A percentile compares a stretch with the other conserved stretches of the same genome.
These are phyloP conservation scores for Cercophora sp. DNA, from an alignment of 495 filamentous ascomycete species.

Conservation along the genomic window DNA sequence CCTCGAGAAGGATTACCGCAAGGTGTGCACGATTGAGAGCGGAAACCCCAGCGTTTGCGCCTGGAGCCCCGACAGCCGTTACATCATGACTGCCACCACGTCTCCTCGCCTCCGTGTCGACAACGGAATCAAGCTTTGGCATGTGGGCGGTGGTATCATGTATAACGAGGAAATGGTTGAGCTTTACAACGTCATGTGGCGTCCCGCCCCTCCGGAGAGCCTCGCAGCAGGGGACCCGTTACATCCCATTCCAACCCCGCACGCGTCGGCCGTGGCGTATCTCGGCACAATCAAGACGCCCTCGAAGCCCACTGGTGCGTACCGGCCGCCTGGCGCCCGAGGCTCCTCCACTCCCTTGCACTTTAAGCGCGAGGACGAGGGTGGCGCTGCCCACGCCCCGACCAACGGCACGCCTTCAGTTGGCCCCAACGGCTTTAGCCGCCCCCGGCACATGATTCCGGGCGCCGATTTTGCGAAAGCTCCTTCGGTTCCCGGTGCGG, in stretches of 20 bases:
- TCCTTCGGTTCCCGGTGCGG: constrained; percentile 72
- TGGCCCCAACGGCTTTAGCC: constrained; percentile 75
- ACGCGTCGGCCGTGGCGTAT: constrained; percentile 78
- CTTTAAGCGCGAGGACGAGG: constrained; percentile 97
- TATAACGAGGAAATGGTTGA: constrained; percentile 93
- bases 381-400: constrained; percentile 78
- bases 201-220: constrained; percentile 60
- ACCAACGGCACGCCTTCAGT: constrained; percentile 70
- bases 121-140: constrained; percentile 94
- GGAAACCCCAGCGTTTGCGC: constrained; percentile 92
- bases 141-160: constrained; percentile 84
- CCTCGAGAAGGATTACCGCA: constrained; percentile 82
- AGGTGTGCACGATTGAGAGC: constrained; percentile 90
- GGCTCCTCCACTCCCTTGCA: constrained; percentile 83
- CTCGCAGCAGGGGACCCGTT: constrained; percentile 70
- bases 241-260: constrained; percentile 71
- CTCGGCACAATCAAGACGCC: constrained; percentile 84
- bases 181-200: constrained; percentile 89
- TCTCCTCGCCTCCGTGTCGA: constrained; percentile 92
- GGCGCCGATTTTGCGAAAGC: constrained; percentile 48
- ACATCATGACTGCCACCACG: constrained; percentile 93
- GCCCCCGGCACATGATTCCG: constrained; percentile 51
- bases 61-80: constrained; percentile 93
- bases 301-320: constrained; percentile 90
- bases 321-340: constrained; percentile 93